Evolutionary conservation across 2,329 filamentous ascomycete species (phyloP), one percentile per base, ranked within the genome.

Genomic region (Aspergillus niger): DNA sequence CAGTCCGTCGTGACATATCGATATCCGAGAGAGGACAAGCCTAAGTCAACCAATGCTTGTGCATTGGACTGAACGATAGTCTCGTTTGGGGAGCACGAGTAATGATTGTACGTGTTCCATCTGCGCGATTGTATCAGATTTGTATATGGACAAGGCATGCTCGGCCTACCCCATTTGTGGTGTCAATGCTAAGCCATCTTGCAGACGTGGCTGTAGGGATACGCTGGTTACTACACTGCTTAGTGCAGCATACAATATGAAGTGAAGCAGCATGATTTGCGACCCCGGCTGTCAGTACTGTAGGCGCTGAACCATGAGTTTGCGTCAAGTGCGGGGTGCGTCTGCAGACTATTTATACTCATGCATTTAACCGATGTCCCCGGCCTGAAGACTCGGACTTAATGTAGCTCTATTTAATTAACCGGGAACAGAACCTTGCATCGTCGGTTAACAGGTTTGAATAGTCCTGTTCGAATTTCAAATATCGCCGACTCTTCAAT

Each of bases 81-180:
- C 63, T 85, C 80, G 43, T 74, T 81, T 0, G 81, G 81, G 1
- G 72, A 71, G 67, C 84, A 86, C 53, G 73, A 76, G 69, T 84
- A 85, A 43, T 81, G 76, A 57, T 88, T 88, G 65, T 87, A 87
- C 2, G 80, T 82, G 62, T 87, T 87, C 84, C 84, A 87, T 11
- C 84, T 63, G 69, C 62, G 0, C 13, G 32, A 47, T 59, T 10
- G 52, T 39, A 30, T 52, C 4, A 8, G 17, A 39, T 8, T 32
- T 17, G 8, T 22, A 24, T 10, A 26, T 15, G 8, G 20, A 51
- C 8, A 5, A 15, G 22, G 38, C 8, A 13, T 30, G 22, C 17
- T 3, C 15, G 2, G 57, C 61, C 10, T 63, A 73, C 70, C 70
- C 71, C 71, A 73, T 74, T 7, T 67, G 71, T 24, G 70, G 71